These are phyloP conservation scores for Pichia kudriavzevii DNA, from an alignment of 1,139 yeast genomes.

Conservation along the genomic window DNA sequence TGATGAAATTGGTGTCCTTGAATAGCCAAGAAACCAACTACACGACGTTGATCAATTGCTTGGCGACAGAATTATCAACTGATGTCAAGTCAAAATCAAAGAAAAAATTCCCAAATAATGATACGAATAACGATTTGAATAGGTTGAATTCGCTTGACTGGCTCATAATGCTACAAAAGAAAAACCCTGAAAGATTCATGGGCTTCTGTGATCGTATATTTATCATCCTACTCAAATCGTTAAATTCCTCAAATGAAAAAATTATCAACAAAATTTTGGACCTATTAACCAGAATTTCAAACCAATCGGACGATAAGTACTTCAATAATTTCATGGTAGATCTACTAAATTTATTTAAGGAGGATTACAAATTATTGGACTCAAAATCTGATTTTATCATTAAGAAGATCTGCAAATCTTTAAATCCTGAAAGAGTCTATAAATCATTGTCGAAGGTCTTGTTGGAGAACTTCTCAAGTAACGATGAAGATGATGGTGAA, in stretches of 20 bases:
- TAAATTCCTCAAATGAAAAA: slow-evolving; percentile 79
- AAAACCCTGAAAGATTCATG: slow-evolving; percentile 56
- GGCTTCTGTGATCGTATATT: slow-evolving; percentile 61
- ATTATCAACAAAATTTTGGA: slow-evolving; percentile 75
- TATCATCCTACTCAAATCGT: slow-evolving; percentile 69
- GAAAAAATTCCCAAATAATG: slow-evolving; percentile 34
- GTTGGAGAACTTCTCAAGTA: slow-evolving; percentile 29
- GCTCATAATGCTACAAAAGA: slow-evolving; percentile 76
- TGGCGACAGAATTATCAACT: slow-evolving; percentile 48
- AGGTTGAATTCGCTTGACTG: slow-evolving; percentile 84
- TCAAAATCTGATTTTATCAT: slow-evolving; percentile 79
- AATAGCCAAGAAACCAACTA: slow-evolving; percentile 39
- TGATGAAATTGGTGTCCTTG: slow-evolving; percentile 39
- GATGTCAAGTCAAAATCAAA: not conserved
- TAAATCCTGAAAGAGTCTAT: slow-evolving; percentile 79
- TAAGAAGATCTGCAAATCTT: slow-evolving; percentile 72
- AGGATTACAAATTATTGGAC: slow-evolving; percentile 55
- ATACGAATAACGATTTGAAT: slow-evolving; percentile 66
- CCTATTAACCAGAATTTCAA: slow-evolving; percentile 70
- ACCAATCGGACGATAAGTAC: slow-evolving; percentile 69
- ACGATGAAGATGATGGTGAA: slow-evolving; percentile 40
- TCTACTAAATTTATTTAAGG: slow-evolving; percentile 60
- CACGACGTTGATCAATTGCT: slow-evolving; percentile 49
- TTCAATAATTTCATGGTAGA: slow-evolving; percentile 72
- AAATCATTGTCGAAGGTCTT: slow-evolving; percentile 74